Evolutionary conservation across 2,329 filamentous ascomycete species (phyloP).

Genomic region (Colletotrichum karsti): DNA sequence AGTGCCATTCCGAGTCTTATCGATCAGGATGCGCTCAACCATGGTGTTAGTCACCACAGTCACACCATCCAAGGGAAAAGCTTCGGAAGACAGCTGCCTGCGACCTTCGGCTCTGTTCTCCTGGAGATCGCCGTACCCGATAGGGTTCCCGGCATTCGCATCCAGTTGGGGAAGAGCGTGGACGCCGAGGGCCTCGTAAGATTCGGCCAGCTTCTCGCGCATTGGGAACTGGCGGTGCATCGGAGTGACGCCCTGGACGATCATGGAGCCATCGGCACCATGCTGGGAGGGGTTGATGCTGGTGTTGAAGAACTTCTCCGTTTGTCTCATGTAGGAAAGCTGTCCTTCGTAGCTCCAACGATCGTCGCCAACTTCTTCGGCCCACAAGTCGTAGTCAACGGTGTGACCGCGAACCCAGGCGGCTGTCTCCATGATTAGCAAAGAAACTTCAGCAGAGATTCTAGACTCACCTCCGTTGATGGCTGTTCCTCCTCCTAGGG

Average conservation of each 20-base stretch:
- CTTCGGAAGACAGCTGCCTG: conserved; percentile 32
- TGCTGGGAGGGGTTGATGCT: conserved; percentile 43
- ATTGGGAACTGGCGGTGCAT: conserved; percentile 47
- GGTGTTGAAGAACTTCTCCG: conserved; percentile 40
- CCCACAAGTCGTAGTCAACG: conserved; percentile 56
- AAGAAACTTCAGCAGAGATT: too few species aligned
- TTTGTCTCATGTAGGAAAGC: conserved; percentile 53
- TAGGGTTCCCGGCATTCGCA: conserved; percentile 38
- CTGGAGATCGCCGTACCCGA: conserved; percentile 42
- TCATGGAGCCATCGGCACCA: conserved; percentile 46
- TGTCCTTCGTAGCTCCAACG: conserved; percentile 55
- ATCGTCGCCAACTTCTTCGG: conserved; percentile 40
- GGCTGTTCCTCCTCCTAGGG: conserved; percentile 48
- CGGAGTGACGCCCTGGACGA: conserved; percentile 37
- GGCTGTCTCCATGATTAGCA: too few species aligned
- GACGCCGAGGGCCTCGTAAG: conserved; percentile 50
- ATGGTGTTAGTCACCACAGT: conserved; percentile 34
- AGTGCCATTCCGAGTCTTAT: not conserved
- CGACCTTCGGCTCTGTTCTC: conserved; percentile 35
- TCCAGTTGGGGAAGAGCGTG: conserved; percentile 34
- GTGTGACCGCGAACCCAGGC: conserved; percentile 53
- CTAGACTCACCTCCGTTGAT: conserved; percentile 51
- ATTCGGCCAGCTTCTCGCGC: conserved; percentile 40
- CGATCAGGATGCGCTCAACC: conserved; percentile 32
- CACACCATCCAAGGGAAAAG: conserved; percentile 35